phyloP scores from a whole-genome alignment of 306 rosid species.

The Cicer chorassanicum region DNA sequence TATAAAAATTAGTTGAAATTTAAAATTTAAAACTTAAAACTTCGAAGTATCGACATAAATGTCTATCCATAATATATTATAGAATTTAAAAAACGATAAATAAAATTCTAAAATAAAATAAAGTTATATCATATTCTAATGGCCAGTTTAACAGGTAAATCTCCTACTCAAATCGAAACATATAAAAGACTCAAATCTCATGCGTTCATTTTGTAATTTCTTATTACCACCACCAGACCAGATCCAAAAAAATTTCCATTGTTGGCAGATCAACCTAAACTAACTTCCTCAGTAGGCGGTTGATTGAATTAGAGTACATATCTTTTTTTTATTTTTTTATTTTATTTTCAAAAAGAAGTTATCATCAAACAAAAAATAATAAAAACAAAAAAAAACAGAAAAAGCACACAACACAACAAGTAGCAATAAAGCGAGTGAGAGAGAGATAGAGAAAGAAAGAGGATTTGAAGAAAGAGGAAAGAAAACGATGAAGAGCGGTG shows the following conservation, averaged over 20 bases:
- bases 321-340: not conserved
- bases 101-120: no score
- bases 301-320: constrained; percentile 25
- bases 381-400: constrained; percentile 26
- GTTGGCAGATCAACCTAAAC: constrained; percentile 38
- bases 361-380: not conserved
- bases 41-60: no score
- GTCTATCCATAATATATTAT: no score
- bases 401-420: constrained; percentile 30
- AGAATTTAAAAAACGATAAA: no score
- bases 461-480: constrained; percentile 27
- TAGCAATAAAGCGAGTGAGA: constrained; percentile 27
- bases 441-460: constrained; percentile 5
- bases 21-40: no score
- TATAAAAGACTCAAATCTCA: no score
- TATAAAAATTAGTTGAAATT: no score
- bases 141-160: no score
- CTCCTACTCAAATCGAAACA: no score
- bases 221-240: not conserved
- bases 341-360: not conserved
- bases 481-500: constrained; percentile 65
- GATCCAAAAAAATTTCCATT: constrained; percentile 13
- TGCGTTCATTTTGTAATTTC: no score
- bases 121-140: no score
- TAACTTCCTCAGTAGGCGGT: constrained; percentile 47